Evolutionary conservation across 129 eudicot genomes (phyloP), one percentile per base, ranked within the genome.

Genomic region (Cynara cardunculus): DNA sequence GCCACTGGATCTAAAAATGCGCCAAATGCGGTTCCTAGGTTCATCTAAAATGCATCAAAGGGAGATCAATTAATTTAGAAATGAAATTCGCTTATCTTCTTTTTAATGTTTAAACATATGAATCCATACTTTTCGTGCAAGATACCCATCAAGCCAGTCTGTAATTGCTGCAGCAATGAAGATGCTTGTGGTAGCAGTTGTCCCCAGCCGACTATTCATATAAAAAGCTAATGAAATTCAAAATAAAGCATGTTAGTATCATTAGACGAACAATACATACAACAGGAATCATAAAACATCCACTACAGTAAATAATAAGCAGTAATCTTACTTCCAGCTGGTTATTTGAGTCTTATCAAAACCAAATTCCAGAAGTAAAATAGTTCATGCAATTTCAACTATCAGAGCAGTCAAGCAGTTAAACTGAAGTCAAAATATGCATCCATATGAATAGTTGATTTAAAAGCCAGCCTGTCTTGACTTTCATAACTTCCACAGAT

Each of bases 1-100:
- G 99, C 99, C 74, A 95, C 99, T 14, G 99, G 99, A 86, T 95
- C 99, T 78, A 95, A 86, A 85, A 95, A 95, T 41, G 99, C 99
- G 77, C 99, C 99, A 89, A 95, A 95, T 21, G 89, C 94, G 49
- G 93, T 89, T 64, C 99, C 99, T 84, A 89, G 81, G 28, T 91
- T 86, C 99, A 95, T 89, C 99, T 92, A 82, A 24, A 86, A 82
- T 16, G 61, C 65, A 74, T 46, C 30, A 77, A 75, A 41, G 10
- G 10, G 25, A 56, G 25, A 71, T 22, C 24, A 27, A 71, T 61
- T 28, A 61, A 71, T 61, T 77, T 28, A 18, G 18, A 69, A 24
- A 56, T 9, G 10, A 66, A 69, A 49, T 53, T 30, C 25, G 53
- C 64, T 35, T 7, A 25, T 68, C 78, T 73, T 72, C 49, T 28